Conservation (phyloP, 2,329 filamentous ascomycete genomes). For the Chrysosporium queenslandicum region DNA sequence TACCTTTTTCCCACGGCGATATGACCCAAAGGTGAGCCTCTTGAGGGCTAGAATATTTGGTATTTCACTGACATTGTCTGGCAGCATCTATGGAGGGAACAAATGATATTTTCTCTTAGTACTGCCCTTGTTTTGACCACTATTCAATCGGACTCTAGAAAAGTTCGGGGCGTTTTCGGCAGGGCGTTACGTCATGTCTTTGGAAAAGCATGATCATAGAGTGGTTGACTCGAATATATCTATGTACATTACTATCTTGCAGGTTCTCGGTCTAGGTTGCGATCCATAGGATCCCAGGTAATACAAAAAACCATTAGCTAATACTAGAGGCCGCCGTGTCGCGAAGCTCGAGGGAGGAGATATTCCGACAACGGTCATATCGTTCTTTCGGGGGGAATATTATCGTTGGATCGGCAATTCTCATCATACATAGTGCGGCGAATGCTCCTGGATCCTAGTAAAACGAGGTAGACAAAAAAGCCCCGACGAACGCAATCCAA, state of each 20-base stretch:
- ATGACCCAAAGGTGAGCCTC: conserved; percentile 41
- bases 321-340: too few species aligned
- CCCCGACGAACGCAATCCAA: conserved; percentile 15
- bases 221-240: neutral
- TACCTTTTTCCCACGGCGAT: conserved; percentile 62
- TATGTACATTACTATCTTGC: neutral
- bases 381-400: neutral
- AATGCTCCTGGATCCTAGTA: neutral
- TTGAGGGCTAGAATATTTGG: conserved; percentile 6
- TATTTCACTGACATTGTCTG: conserved; percentile 15
- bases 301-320: too few species aligned
- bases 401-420: too few species aligned
- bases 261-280: neutral
- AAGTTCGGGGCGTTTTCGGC: conserved; percentile 61
- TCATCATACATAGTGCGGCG: too few species aligned
- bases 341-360: too few species aligned
- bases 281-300: neutral
- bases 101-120: conserved; percentile 54
- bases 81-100: conserved; percentile 58
- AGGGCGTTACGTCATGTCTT: conserved; percentile 47
- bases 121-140: conserved; percentile 61
- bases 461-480: conserved; percentile 9
- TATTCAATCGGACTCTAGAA: conserved; percentile 50
- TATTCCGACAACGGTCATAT: neutral
- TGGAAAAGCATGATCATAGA: conserved; percentile 1